Evolutionary conservation across 176 grass and related monocot species (phyloP), one percentile per base, ranked within the genome.

Genomic region (Oropetium thomaeum): DNA sequence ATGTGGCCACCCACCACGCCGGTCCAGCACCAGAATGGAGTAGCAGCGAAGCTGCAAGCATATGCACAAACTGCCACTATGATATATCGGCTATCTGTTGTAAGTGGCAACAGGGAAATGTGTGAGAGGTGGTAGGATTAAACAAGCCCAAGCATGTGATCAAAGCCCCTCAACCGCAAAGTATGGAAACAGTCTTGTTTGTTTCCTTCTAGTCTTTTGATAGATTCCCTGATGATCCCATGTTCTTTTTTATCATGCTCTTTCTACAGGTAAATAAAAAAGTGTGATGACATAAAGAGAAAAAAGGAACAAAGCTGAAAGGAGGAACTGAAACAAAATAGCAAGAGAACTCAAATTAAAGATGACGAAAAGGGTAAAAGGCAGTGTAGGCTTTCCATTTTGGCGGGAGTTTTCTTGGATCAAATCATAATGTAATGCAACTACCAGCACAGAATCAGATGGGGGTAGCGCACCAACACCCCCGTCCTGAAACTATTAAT

Each of bases 151-250:
- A 33, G 32, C 78, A 82, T 71, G 58, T 87, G 66, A 30, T 33
- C 58, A 77, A 82, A 81, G 58, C 23, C 1, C 45, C n/a, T n/a
- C 43, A 0, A 5, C 49, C 35, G 10, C 71, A 55, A 70, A 77
- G 78, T 47, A 23, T 35, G 47, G 67, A 77, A 79, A 82, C 30
- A 12, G 25, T 49, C 30, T 48, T 40, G 37, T 71, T 48, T 71
- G 72, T 62, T 81, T 71, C 45, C 44, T 35, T 76, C 55, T 2
- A 76, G 78, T 77, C 66, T 70, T 87, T 65, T 42, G 38, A 65
- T 63, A 48, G 17, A 70, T 58, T 62, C 65, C 57, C 45, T 38
- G 14, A 45, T 71, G 73, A 63, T 42, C 19, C 73, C 23, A 28
- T 76, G 3, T 75, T 68, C 28, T 47, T 65, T 65, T 78, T 43